Evolutionary conservation across 441 rosid species (phyloP).

Genomic region (Corymbia calophylla): DNA sequence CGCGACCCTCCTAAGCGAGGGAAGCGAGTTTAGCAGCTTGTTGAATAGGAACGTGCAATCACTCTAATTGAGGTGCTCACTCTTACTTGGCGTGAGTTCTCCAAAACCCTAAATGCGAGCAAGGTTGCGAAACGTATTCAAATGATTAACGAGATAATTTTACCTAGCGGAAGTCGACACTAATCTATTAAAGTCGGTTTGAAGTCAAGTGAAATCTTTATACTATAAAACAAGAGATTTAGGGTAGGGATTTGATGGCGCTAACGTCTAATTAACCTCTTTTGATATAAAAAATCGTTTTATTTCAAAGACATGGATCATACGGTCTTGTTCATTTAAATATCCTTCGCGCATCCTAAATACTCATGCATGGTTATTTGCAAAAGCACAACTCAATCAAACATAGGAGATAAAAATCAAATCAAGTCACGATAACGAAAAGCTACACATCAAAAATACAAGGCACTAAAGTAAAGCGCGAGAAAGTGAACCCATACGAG

Average conservation of each 20-base stretch:
- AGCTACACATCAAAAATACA: no score
- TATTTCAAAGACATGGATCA: not conserved
- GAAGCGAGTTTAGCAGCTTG: not conserved
- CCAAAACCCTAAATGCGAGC: rapidly evolving
- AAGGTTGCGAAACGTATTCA: not conserved
- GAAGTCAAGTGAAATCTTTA: not conserved
- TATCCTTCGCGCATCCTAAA: not conserved
- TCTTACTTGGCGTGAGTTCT: not conserved
- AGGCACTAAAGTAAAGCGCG: no score
- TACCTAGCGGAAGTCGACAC: not conserved
- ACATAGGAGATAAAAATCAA: not conserved
- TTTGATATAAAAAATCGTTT: no score
- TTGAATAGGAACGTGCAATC: not conserved
- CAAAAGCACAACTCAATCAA: not conserved
- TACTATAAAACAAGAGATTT: not conserved
- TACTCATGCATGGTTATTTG: rapidly evolving
- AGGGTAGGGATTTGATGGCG: not conserved
- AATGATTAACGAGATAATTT: no score
- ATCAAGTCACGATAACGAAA: no score
- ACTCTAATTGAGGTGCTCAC: not conserved
- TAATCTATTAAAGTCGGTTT: not conserved
- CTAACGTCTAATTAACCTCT: not conserved
- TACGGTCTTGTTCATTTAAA: not conserved
- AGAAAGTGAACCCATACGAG: no score
- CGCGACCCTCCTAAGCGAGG: rapidly evolving